A percentile compares a stretch with the other conserved stretches of the same genome.
phyloP scores from a whole-genome alignment of 1,284 basidiomycete genomes.

The Trichosporon ovoides region DNA sequence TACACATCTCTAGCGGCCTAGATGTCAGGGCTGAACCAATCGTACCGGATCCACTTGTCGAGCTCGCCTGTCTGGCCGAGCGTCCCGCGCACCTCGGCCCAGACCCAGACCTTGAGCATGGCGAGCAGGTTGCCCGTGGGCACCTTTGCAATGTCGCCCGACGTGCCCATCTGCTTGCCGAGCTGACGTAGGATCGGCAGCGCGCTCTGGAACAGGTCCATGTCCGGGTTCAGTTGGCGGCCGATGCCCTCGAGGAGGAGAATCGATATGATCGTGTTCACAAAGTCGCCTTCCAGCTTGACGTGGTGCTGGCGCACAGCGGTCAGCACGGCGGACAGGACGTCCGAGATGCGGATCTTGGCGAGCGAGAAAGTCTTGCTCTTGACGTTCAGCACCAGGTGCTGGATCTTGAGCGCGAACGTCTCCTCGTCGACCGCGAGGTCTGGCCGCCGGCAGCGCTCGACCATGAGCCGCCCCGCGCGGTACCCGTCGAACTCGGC shows the following conservation, averaged over 20 bases:
- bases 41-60: slow-evolving; percentile 52
- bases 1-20: background rate
- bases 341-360: slow-evolving; percentile 91
- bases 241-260: slow-evolving; percentile 94
- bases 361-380: slow-evolving; percentile 93
- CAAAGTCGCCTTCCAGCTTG: slow-evolving; percentile 97
- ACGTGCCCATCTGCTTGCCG: slow-evolving; percentile 77
- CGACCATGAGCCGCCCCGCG: slow-evolving; percentile 91
- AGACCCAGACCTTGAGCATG: slow-evolving; percentile 87
- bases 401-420: slow-evolving; percentile 95
- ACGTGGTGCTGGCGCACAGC: slow-evolving; percentile 92
- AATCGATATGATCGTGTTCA: slow-evolving; percentile 95
- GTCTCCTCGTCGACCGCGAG: slow-evolving; percentile 86
- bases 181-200: slow-evolving; percentile 83
- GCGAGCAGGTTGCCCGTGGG: slow-evolving; percentile 68
- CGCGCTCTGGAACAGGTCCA: slow-evolving; percentile 91
- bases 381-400: slow-evolving; percentile 87
- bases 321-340: slow-evolving; percentile 78
- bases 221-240: slow-evolving; percentile 79
- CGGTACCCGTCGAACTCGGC: slow-evolving; percentile 96
- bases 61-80: slow-evolving; percentile 73
- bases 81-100: slow-evolving; percentile 79
- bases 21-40: slow-evolving; percentile 32
- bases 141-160: slow-evolving; percentile 62
- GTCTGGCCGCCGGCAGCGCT: slow-evolving; percentile 87